A percentile compares a stretch with the other conserved stretches of the same genome.
phyloP scores from a whole-genome alignment of 352 stramenopile species.

The Phytophthora sansomeana region DNA sequence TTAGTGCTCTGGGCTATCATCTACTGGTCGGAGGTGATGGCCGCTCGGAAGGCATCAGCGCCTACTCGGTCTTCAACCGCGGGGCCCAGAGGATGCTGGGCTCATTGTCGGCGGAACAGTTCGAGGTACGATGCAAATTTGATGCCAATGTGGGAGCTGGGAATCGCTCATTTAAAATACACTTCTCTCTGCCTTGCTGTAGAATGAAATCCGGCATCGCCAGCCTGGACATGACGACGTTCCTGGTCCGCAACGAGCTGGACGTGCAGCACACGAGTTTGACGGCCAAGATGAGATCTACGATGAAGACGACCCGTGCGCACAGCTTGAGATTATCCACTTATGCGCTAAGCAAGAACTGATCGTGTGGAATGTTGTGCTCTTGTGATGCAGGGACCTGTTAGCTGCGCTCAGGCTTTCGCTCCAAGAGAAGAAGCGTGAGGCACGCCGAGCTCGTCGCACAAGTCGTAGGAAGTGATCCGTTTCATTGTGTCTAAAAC shows the following conservation, averaged over 20 bases:
- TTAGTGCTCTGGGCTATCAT: conserved; percentile 49
- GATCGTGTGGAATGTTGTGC: conserved; percentile 4
- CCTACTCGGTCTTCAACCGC: conserved; percentile 88
- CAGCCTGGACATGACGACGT: conserved; percentile 38
- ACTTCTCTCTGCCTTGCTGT: conserved; percentile 4
- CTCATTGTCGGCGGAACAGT: conserved; percentile 83
- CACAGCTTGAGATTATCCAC: conserved; percentile 8
- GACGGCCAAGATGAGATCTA: conserved; percentile 32
- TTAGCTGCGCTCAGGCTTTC: conserved; percentile 61
- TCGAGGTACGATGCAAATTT: conserved; percentile 58
- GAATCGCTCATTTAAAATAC: conserved; percentile 6
- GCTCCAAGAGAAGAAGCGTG: conserved; percentile 74
- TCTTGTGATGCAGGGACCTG: conserved; percentile 50
- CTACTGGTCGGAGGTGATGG: conserved; percentile 37
- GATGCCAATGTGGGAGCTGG: not conserved
- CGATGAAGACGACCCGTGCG: conserved; percentile 63
- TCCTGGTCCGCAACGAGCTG: conserved; percentile 7
- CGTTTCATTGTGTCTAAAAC: not conserved
- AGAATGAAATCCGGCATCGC: conserved; percentile 85
- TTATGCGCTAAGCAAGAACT: conserved; percentile 2
- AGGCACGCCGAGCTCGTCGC: conserved; percentile 53
- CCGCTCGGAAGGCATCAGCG: conserved; percentile 52
- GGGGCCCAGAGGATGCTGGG: conserved; percentile 74
- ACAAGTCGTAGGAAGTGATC: conserved; percentile 48
- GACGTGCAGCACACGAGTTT: conserved; percentile 6